Conservation (phyloP, 2,329 filamentous ascomycete genomes). For the Penicillium capsulatum region DNA sequence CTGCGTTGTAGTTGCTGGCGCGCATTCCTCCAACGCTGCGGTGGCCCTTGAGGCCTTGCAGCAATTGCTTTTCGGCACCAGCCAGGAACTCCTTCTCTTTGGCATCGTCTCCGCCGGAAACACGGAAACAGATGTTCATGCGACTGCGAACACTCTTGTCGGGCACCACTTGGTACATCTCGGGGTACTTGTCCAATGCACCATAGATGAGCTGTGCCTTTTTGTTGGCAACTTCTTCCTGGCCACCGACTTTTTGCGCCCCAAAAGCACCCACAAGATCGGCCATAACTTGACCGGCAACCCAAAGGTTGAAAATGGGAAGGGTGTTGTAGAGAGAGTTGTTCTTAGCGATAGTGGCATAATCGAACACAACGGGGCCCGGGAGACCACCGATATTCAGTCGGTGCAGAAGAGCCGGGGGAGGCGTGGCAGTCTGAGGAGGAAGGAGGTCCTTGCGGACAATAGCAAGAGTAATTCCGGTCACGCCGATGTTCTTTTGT, state of each 20-base stretch:
- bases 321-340: slow-evolving; percentile 95
- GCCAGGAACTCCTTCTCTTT: slow-evolving; percentile 77
- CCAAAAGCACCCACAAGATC: slow-evolving; percentile 63
- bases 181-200: slow-evolving; percentile 67
- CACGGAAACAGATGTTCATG: slow-evolving; percentile 94
- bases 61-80: slow-evolving; percentile 61
- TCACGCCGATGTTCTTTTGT: slow-evolving; percentile 87
- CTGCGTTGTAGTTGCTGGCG: slow-evolving; percentile 84
- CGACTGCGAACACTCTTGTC: slow-evolving; percentile 70
- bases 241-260: slow-evolving; percentile 66
- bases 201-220: slow-evolving; percentile 76
- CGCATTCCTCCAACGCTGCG: slow-evolving; percentile 81
- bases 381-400: slow-evolving; percentile 65
- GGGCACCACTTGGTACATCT: slow-evolving; percentile 74
- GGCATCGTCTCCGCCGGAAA: slow-evolving; percentile 60
- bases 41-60: slow-evolving; percentile 85
- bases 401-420: slow-evolving; percentile 64
- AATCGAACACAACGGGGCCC: slow-evolving; percentile 70
- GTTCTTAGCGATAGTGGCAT: slow-evolving; percentile 82
- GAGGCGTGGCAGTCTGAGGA: slow-evolving; percentile 61
- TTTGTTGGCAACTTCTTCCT: slow-evolving; percentile 66
- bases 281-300: slow-evolving; percentile 83
- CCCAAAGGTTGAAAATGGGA: slow-evolving; percentile 88
- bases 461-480: slow-evolving; percentile 82
- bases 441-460: slow-evolving; percentile 77